Percentiles rank a stretch among this genome's conserved stretches.
phyloP scores from a whole-genome alignment of 2,329 filamentous ascomycete genomes.

The Exophiala bonariae region DNA sequence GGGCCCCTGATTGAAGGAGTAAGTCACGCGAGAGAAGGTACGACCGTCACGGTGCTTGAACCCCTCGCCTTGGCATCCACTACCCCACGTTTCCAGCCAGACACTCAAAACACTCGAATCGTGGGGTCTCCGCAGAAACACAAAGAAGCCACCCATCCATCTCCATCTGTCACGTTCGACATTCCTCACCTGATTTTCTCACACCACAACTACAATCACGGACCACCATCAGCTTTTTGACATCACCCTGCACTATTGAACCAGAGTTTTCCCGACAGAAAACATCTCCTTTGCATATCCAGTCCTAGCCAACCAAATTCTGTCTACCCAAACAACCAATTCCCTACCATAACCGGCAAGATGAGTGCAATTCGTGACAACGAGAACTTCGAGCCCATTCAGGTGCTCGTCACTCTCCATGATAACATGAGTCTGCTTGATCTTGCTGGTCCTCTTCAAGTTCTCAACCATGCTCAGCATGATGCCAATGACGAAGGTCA shows the following conservation, averaged over 20 bases:
- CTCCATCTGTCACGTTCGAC: not conserved
- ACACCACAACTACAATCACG: constrained; percentile 2
- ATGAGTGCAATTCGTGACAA: constrained; percentile 52
- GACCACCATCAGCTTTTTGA: not conserved
- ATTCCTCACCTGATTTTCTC: constrained; percentile 9
- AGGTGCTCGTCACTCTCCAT: constrained; percentile 61
- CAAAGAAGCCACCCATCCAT: too few species aligned
- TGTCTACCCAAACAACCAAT: too few species aligned
- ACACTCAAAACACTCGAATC: not conserved
- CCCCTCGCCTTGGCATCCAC: not conserved
- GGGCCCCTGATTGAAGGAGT: too few species aligned
- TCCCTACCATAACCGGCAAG: constrained; percentile 29
- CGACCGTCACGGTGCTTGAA: too few species aligned
- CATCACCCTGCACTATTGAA: too few species aligned
- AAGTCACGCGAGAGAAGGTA: too few species aligned
- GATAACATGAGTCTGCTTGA: constrained; percentile 58
- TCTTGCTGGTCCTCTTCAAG: constrained; percentile 59
- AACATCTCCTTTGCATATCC: too few species aligned
- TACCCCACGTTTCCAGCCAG: constrained; percentile 18
- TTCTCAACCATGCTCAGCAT: constrained; percentile 55
- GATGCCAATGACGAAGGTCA: constrained; percentile 53
- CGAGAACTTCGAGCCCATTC: constrained; percentile 47
- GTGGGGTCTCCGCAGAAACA: constrained; percentile 21
- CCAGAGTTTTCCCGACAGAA: too few species aligned
- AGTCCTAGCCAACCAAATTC: too few species aligned